Percentiles rank a stretch among this genome's conserved stretches.
phyloP scores from a whole-genome alignment of 192 early-diverging fungal species.

The Dispira simplex region DNA sequence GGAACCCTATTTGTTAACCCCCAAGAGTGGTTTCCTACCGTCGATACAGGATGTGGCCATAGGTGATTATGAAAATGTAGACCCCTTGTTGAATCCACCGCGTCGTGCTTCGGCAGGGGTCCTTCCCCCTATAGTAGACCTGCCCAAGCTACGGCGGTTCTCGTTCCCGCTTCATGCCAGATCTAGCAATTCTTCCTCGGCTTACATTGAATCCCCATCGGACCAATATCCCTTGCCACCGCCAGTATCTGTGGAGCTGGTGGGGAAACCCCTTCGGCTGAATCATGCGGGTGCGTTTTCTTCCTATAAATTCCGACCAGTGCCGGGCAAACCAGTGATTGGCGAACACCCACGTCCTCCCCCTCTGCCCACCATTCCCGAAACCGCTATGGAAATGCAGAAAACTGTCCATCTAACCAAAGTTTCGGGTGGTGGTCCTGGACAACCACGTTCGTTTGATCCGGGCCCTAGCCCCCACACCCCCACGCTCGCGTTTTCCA shows the following conservation, averaged over 20 bases:
- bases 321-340: too few relatives aligned
- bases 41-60: too few relatives aligned
- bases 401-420: too few relatives aligned
- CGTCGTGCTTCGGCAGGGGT: slow-evolving; percentile 9
- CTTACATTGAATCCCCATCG: slow-evolving; percentile 5
- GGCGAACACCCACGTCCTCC: neutral
- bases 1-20: too few relatives aligned
- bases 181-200: neutral
- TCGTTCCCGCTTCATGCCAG: slow-evolving; percentile 3
- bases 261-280: too few relatives aligned
- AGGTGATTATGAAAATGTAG: neutral
- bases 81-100: neutral
- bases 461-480: too few relatives aligned
- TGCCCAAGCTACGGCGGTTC: slow-evolving; percentile 8
- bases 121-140: neutral
- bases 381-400: neutral
- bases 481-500: too few relatives aligned
- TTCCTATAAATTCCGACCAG: too few relatives aligned
- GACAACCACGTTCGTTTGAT: too few relatives aligned
- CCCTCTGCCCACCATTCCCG: neutral
- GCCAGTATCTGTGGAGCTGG: neutral
- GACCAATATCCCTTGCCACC: neutral
- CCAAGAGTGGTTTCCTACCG: too few relatives aligned
- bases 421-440: too few relatives aligned
- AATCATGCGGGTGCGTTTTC: too few relatives aligned